Evolutionary conservation across 768 basidiomycete species (phyloP).

Genomic region (Russula vinacea): DNA sequence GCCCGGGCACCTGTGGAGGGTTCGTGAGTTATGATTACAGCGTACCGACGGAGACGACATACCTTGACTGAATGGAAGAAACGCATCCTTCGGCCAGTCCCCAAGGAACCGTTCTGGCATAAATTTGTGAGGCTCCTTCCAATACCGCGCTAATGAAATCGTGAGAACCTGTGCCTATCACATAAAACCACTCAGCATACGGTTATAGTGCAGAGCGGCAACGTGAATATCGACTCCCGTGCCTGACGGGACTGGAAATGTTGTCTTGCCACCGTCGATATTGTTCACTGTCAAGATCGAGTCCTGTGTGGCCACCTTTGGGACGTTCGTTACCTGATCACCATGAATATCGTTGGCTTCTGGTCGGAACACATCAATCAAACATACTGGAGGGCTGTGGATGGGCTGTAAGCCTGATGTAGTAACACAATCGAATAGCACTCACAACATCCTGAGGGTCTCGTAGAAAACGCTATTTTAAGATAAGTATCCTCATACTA

Average conservation of each 20-base stretch:
- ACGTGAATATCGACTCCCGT: slow-evolving; percentile 39
- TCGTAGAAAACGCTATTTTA: slow-evolving; percentile 47
- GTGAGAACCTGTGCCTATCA: background rate
- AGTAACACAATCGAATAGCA: background rate
- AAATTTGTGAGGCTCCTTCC: slow-evolving; percentile 51
- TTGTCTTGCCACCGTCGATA: slow-evolving; percentile 40
- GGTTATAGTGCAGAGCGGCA: slow-evolving; percentile 50
- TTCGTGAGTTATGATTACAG: background rate
- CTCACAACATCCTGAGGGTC: slow-evolving; percentile 44
- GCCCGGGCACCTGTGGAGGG: slow-evolving; percentile 22
- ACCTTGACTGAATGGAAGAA: slow-evolving; percentile 36
- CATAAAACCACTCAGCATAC: slow-evolving; percentile 33
- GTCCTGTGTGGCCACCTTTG: slow-evolving; percentile 48
- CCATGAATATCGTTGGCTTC: slow-evolving; percentile 14
- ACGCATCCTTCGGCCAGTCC: slow-evolving; percentile 38
- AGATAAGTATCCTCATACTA: background rate
- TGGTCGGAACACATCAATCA: background rate
- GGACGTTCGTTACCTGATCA: slow-evolving; percentile 44
- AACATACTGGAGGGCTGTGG: slow-evolving; percentile 18
- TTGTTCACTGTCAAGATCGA: slow-evolving; percentile 40
- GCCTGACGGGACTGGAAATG: slow-evolving; percentile 45
- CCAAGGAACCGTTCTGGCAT: slow-evolving; percentile 39
- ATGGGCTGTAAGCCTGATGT: background rate
- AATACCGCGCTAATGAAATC: slow-evolving; percentile 47
- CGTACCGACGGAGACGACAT: background rate